Conservation (phyloP, 2,329 filamentous ascomycete genomes). For the Tolypocladium cylindrosporum region DNA sequence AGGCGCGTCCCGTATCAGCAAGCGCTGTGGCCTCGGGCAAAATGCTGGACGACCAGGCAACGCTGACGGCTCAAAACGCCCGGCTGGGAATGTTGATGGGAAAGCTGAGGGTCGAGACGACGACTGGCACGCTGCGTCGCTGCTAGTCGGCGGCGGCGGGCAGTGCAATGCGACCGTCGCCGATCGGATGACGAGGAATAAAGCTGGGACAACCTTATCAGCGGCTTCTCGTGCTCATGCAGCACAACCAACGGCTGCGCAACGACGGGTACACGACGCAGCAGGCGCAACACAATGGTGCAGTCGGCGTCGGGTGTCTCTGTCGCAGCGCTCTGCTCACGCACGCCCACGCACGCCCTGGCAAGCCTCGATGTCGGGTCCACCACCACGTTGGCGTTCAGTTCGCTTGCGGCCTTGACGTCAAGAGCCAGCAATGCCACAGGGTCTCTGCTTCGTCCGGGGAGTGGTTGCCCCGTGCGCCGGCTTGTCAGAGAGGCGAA, state of each 20-base stretch:
- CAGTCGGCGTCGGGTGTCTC: not conserved
- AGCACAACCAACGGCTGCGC: not conserved
- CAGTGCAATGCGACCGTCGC: not conserved
- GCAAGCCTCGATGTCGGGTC: not conserved
- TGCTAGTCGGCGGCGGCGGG: not conserved
- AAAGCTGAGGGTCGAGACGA: not conserved
- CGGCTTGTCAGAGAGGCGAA: not conserved
- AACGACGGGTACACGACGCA: not conserved
- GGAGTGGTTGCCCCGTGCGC: not conserved
- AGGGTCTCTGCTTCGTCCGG: not conserved
- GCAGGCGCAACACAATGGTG: not conserved
- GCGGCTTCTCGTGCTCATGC: not conserved
- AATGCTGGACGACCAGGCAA: not conserved
- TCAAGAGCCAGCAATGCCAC: not conserved
- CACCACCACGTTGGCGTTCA: not conserved
- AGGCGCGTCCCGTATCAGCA: not conserved
- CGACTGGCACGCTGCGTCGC: not conserved
- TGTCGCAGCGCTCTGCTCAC: not conserved
- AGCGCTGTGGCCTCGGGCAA: not conserved
- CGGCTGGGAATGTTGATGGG: not conserved
- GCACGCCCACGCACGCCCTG: not conserved
- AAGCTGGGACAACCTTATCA: not conserved
- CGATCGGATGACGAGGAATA: not conserved
- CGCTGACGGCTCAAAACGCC: not conserved
- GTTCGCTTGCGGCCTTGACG: not conserved